Evolutionary conservation across 257 asterid genomes (phyloP).

Genomic region (Solanum pinnatisectum): DNA sequence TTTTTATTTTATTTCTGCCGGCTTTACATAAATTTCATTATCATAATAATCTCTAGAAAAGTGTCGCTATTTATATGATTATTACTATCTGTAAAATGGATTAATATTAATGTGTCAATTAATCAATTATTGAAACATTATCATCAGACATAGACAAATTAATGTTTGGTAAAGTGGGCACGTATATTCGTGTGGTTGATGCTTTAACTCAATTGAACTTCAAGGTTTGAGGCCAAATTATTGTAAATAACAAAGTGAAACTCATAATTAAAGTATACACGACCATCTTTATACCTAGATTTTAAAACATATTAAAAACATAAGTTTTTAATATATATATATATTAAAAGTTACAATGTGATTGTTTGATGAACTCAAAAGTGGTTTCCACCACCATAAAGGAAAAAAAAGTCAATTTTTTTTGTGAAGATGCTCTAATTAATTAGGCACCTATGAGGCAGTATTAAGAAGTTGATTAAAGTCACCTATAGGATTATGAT

Average conservation of each 20-base stretch:
- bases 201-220: not conserved
- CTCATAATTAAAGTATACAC: not conserved
- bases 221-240: not conserved
- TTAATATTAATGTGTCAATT: not conserved
- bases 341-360: not conserved
- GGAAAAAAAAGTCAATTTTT: not conserved
- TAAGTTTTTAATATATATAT: not conserved
- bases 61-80: not conserved
- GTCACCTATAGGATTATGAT: not conserved
- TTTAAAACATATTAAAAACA: not conserved
- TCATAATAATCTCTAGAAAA: not conserved
- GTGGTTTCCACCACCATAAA: not conserved
- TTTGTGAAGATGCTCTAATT: conserved; percentile 1
- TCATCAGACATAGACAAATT: not conserved
- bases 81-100: not conserved
- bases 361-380: not conserved
- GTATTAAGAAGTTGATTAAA: not conserved
- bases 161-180: not conserved
- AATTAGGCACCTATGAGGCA: not conserved
- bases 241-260: not conserved
- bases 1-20: not conserved
- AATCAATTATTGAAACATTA: conserved; percentile 1
- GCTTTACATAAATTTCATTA: not conserved
- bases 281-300: not conserved
- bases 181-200: not conserved